Conservation (phyloP, 441 rosid genomes). For the Pelargonium citronellum region DNA sequence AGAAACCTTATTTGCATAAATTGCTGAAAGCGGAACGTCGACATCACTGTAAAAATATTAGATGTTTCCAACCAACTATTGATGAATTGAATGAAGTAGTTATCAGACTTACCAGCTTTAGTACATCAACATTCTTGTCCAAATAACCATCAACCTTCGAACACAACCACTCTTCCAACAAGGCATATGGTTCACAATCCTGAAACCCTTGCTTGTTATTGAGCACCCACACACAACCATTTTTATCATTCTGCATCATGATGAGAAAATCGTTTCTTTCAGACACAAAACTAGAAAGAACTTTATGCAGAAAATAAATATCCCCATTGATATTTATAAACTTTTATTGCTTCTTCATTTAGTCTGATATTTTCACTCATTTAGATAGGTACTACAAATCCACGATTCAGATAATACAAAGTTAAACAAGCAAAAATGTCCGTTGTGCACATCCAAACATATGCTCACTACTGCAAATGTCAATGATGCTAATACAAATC, state of each 20-base stretch:
- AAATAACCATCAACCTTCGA: constrained; percentile 27
- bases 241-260: constrained; percentile 23
- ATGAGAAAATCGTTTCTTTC: background rate
- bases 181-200: constrained; percentile 34
- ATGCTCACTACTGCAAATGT: too few relatives aligned
- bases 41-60: background rate
- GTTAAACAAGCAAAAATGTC: too few relatives aligned
- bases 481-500: too few relatives aligned
- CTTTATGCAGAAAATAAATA: too few relatives aligned
- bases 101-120: constrained; percentile 25
- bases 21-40: background rate
- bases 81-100: background rate
- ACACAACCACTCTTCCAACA: constrained; percentile 33
- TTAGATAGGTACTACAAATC: too few relatives aligned
- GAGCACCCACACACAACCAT: constrained; percentile 29
- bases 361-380: too few relatives aligned
- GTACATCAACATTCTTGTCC: constrained; percentile 25
- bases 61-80: background rate
- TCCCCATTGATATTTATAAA: too few relatives aligned
- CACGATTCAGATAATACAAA: too few relatives aligned
- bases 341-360: too few relatives aligned
- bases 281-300: too few relatives aligned
- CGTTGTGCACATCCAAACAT: too few relatives aligned
- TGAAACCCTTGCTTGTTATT: constrained; percentile 34
- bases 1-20: background rate